Evolutionary conservation across 1,284 basidiomycete species (phyloP).

Genomic region (Papiliotrema fonsecae): DNA sequence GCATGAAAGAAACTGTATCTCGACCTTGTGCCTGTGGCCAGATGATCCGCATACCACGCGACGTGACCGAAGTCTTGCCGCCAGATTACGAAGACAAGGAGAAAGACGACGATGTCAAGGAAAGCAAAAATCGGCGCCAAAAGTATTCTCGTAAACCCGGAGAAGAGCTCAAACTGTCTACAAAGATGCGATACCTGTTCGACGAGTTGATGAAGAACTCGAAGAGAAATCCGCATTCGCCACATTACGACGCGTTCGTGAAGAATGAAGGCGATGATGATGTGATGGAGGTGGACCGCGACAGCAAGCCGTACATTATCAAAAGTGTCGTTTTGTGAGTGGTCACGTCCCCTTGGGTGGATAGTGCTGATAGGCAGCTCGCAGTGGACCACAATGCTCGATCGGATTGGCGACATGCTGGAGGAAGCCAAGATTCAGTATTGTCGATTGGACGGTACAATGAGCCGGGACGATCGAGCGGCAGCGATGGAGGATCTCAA

Average conservation of each 20-base stretch:
- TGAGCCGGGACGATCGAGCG: constrained; percentile 89
- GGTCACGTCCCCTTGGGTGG: neutral
- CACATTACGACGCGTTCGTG: constrained; percentile 67
- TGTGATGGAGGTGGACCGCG: constrained; percentile 62
- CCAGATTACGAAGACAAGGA: constrained; percentile 53
- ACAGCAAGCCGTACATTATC: constrained; percentile 50
- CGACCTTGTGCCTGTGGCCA: constrained; percentile 71
- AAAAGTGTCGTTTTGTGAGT: constrained; percentile 92
- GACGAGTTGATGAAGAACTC: constrained; percentile 71
- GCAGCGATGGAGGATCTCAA: constrained; percentile 86
- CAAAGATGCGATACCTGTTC: constrained; percentile 76
- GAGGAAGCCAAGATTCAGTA: constrained; percentile 74
- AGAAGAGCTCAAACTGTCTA: constrained; percentile 69
- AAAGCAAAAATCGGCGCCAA: constrained; percentile 46
- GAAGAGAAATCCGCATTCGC: constrained; percentile 69
- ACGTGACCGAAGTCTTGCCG: constrained; percentile 71
- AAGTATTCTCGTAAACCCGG: constrained; percentile 67
- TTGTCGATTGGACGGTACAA: constrained; percentile 89
- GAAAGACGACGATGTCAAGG: constrained; percentile 9
- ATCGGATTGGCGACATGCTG: constrained; percentile 90
- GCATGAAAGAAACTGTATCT: constrained; percentile 53
- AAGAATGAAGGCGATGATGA: constrained; percentile 59
- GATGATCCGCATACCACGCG: constrained; percentile 56
- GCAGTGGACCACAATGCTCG: constrained; percentile 94
- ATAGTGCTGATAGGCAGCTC: constrained; percentile 49